Conservation (phyloP, 768 basidiomycete species). For the Mycena filopes region DNA sequence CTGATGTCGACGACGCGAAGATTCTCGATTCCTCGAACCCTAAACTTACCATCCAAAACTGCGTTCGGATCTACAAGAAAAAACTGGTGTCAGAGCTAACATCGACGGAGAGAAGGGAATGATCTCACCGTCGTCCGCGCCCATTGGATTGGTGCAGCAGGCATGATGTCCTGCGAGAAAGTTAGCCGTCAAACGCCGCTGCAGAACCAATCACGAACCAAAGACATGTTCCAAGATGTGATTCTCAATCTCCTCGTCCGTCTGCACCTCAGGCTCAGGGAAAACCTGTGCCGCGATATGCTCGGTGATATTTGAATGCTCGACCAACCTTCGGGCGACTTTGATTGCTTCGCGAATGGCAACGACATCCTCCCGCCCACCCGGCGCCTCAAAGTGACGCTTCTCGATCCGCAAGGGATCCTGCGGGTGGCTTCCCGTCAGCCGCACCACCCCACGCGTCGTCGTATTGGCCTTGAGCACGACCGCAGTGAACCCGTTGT, state of each 20-base stretch:
- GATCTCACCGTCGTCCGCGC: constrained; percentile 39
- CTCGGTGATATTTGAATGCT: constrained; percentile 19
- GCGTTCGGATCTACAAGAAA: constrained; percentile 38
- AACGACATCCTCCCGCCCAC: constrained; percentile 36
- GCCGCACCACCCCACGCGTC: constrained; percentile 38
- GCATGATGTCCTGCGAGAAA: constrained; percentile 39
- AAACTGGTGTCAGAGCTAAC: neutral
- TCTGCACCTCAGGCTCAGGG: constrained; percentile 35
- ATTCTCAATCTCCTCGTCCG: constrained; percentile 38
- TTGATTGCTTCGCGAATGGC: constrained; percentile 40
- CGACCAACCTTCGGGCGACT: constrained; percentile 34
- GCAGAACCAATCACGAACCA: constrained; percentile 25
- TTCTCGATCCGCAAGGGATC: constrained; percentile 43
- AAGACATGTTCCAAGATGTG: constrained; percentile 40
- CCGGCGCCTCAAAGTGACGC: constrained; percentile 38
- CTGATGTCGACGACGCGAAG: constrained; percentile 46
- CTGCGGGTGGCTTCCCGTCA: constrained; percentile 44
- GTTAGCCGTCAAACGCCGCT: neutral
- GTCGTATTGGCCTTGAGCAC: constrained; percentile 40
- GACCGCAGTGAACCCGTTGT: constrained; percentile 39
- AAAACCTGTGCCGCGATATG: constrained; percentile 36
- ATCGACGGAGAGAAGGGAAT: neutral
- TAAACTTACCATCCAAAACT: constrained; percentile 44
- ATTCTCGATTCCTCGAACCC: constrained; percentile 41
- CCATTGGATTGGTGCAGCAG: constrained; percentile 43